phyloP scores from a whole-genome alignment of 352 stramenopile species.

The Hyaloperonospora brassicae region DNA sequence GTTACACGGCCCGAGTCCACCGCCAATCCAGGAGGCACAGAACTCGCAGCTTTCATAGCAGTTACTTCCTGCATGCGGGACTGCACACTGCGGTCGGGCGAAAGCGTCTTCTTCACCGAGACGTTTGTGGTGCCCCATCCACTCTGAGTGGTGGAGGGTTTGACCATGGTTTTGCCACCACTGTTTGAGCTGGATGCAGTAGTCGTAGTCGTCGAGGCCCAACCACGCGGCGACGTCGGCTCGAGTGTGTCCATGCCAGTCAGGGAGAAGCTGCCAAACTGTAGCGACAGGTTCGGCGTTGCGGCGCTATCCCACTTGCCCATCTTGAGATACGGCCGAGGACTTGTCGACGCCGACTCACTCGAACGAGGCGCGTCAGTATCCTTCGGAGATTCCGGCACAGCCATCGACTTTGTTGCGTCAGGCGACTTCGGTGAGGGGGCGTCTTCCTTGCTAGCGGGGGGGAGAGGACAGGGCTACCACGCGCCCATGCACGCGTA shows the following conservation, averaged over 20 bases:
- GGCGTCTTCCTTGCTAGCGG: slow-evolving; percentile 12
- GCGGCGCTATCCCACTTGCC: slow-evolving; percentile 73
- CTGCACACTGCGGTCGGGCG: slow-evolving; percentile 38
- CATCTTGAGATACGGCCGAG: slow-evolving; percentile 79
- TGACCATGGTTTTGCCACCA: slow-evolving; percentile 34
- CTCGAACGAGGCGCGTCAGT: slow-evolving; percentile 34
- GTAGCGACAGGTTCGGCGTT: slow-evolving; percentile 64
- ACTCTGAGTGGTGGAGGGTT: slow-evolving; percentile 42
- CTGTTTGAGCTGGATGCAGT: slow-evolving; percentile 33
- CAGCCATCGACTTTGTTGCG: slow-evolving; percentile 35
- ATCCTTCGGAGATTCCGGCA: slow-evolving; percentile 62
- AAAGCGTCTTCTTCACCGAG: slow-evolving; percentile 70
- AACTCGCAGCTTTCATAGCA: slow-evolving; percentile 35
- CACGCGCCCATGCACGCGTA: slow-evolving; percentile 58
- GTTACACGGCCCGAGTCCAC: slow-evolving; percentile 62
- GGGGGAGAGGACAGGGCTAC: slow-evolving; percentile 43
- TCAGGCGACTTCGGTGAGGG: slow-evolving; percentile 29
- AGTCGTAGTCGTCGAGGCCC: slow-evolving; percentile 43
- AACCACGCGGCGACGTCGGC: slow-evolving; percentile 51
- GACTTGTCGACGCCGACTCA: slow-evolving; percentile 37
- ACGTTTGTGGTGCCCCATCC: slow-evolving; percentile 38
- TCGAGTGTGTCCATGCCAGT: slow-evolving; percentile 54
- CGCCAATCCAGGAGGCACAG: slow-evolving; percentile 57
- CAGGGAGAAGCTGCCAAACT: slow-evolving; percentile 85
- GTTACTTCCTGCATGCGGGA: slow-evolving; percentile 15